phyloP scores from a whole-genome alignment of 2,329 filamentous ascomycete species.

The Pezicula rhizophila region DNA sequence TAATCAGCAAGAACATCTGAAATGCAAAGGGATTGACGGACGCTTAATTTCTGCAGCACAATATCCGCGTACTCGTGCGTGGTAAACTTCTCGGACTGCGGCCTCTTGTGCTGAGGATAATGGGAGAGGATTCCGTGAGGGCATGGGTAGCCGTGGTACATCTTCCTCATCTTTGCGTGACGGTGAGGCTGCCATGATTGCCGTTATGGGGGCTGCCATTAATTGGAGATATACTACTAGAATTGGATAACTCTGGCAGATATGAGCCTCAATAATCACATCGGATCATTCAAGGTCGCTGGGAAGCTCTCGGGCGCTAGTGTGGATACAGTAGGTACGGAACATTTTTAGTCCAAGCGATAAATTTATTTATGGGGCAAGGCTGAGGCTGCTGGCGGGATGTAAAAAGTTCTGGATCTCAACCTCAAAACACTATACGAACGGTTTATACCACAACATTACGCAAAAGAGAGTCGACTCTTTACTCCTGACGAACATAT shows the following conservation, averaged over 20 bases:
- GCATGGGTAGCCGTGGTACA: slow-evolving; percentile 31
- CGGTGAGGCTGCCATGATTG: slow-evolving; percentile 19
- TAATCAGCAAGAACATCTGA: background rate
- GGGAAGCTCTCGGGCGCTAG: background rate
- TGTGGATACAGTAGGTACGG: background rate
- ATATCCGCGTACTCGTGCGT: slow-evolving; percentile 68
- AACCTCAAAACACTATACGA: background rate
- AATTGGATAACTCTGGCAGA: background rate
- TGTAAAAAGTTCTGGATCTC: background rate
- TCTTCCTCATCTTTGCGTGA: slow-evolving; percentile 14
- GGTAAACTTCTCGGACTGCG: slow-evolving; percentile 75
- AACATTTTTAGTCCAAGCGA: background rate
- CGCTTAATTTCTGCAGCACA: slow-evolving; percentile 77
- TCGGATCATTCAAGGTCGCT: background rate
- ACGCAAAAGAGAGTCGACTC: background rate
- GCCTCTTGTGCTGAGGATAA: slow-evolving; percentile 76
- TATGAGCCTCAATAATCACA: background rate
- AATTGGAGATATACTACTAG: slow-evolving; percentile 2
- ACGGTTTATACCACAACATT: background rate
- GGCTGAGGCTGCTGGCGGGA: background rate
- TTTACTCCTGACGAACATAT: background rate
- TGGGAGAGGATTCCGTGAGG: slow-evolving; percentile 72
- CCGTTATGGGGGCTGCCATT: slow-evolving; percentile 14
- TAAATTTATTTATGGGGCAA: background rate
- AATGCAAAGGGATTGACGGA: slow-evolving; percentile 28